Evolutionary conservation across 441 rosid species (phyloP).

Genomic region (Capsella rubella): DNA sequence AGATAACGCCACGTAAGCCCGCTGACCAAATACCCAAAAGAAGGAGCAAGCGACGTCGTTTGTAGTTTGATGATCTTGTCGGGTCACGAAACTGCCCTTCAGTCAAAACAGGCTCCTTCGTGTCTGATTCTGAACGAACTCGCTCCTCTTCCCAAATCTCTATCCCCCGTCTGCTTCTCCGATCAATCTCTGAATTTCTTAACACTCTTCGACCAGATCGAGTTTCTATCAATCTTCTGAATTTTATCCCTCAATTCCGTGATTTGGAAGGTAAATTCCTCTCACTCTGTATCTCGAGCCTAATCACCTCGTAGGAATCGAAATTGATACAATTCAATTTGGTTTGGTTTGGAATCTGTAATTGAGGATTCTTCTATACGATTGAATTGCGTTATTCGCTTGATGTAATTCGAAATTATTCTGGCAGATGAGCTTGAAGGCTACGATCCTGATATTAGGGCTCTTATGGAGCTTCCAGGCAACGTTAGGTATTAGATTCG

Average conservation of each 20-base stretch:
- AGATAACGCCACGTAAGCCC: slow-evolving; percentile 26
- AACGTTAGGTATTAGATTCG: slow-evolving; percentile 65
- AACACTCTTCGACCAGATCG: slow-evolving; percentile 28
- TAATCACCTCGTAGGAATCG: slow-evolving; percentile 33
- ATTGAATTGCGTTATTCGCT: slow-evolving; percentile 3
- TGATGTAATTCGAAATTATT: neutral
- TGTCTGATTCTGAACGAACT: slow-evolving; percentile 42
- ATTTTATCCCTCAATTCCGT: neutral
- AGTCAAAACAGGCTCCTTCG: slow-evolving; percentile 41
- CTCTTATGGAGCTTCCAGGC: slow-evolving; percentile 47
- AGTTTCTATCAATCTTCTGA: slow-evolving; percentile 8
- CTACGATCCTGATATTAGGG: slow-evolving; percentile 43
- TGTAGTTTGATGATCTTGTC: slow-evolving; percentile 36
- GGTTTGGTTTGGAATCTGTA: slow-evolving; percentile 4
- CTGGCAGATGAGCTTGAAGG: slow-evolving; percentile 47
- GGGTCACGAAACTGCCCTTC: slow-evolving; percentile 43
- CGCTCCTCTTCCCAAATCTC: slow-evolving; percentile 7
- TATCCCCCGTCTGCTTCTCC: slow-evolving; percentile 39
- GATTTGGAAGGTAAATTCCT: slow-evolving; percentile 33
- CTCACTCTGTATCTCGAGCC: slow-evolving; percentile 11
- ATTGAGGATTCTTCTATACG: slow-evolving; percentile 9
- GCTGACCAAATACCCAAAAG: slow-evolving; percentile 35
- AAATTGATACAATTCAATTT: slow-evolving; percentile 17
- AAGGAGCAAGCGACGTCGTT: slow-evolving; percentile 41
- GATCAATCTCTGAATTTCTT: slow-evolving; percentile 17